A percentile compares a stretch with the other conserved stretches of the same genome.
phyloP scores from a whole-genome alignment of 2,329 filamentous ascomycete genomes.

The Fonsecaea pugnacius region DNA sequence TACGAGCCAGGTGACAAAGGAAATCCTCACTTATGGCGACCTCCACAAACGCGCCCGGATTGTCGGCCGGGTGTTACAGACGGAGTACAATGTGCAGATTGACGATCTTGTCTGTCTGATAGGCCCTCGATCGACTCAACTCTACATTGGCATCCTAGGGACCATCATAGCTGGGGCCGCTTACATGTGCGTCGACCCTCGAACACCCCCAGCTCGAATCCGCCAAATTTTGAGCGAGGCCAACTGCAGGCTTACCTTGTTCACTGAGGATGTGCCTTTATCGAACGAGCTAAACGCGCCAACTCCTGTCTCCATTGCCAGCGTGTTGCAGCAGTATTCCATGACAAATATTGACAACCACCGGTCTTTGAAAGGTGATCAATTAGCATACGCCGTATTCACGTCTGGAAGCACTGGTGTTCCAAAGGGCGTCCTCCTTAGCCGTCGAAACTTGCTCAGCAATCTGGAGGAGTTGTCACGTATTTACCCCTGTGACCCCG shows the following conservation, averaged over 20 bases:
- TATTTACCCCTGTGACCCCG: constrained; percentile 63
- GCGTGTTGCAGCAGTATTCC: constrained; percentile 1
- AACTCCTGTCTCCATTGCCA: constrained; percentile 9
- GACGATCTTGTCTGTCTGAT: constrained; percentile 71
- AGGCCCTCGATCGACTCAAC: constrained; percentile 73
- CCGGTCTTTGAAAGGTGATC: constrained; percentile 42
- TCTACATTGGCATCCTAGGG: constrained; percentile 77
- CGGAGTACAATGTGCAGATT: constrained; percentile 49
- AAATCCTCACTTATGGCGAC: constrained; percentile 64
- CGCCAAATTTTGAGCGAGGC: constrained; percentile 67
- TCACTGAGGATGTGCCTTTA: not conserved
- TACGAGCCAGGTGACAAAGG: constrained; percentile 38
- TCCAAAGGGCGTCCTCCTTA: constrained; percentile 80
- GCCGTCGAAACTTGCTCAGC: constrained; percentile 74
- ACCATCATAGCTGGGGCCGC: constrained; percentile 75
- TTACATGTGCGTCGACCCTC: constrained; percentile 78
- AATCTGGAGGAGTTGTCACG: constrained; percentile 70
- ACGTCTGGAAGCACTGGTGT: constrained; percentile 81
- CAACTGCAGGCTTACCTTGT: constrained; percentile 30
- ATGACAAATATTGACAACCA: too few species aligned
- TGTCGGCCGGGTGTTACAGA: constrained; percentile 62
- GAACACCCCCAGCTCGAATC: constrained; percentile 67
- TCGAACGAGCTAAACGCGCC: not conserved
- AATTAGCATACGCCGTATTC: constrained; percentile 77
- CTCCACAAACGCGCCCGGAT: constrained; percentile 69